Evolutionary conservation across 2,329 filamentous ascomycete genomes (phyloP), one percentile per base, ranked within the genome.

Genomic region (Sporothrix mexicana): DNA sequence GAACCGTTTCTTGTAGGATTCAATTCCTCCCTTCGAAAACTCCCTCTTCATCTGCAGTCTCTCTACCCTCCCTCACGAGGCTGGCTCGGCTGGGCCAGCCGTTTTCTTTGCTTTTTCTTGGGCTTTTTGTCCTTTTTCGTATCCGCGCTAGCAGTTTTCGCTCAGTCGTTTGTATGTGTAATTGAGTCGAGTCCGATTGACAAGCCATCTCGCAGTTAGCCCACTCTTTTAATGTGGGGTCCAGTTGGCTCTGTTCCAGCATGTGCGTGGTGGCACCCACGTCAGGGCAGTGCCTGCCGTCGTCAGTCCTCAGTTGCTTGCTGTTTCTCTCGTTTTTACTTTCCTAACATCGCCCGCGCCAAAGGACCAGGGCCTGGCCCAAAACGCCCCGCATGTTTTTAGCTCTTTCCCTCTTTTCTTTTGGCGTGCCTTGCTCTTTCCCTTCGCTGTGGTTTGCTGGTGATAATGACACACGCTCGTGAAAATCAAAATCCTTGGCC

Each of bases 81-180:
- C 69, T 64, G 66, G 47, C 15, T 49, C 64, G 69, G 55, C 69
- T 64, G 66, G 47, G 23, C 66, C 64, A 47, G 61, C 47, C 15
- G 15, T 13, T 68, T 51, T 36, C 15, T 13, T 30, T n/a, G 17
- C 9, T 64, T 45, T 41, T 3, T 64, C 9, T 43, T 43, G 4
- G 17, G 20, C 8, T 64, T 4, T 69, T 45, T 12, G 67, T 25
- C 20, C 51, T 55, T 47, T 59, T 47, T 69, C 8, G 4, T 59
- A 23, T 23, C 30, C 17, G 49, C n/a, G 67, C 51, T 69, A 69
- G 67, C 41, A 20, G 13, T 53, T 66, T 55, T 49, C 9, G 41
- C 43, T 59, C 41, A 55, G 68, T 70, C n/a, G 69, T 41, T 71
- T 71, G 69, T 62, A 71, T 71, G 69, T 71, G 69, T 71, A 71